Evolutionary conservation across 2,329 filamentous ascomycete genomes (phyloP).

Genomic region (Fusarium gaditjirri): DNA sequence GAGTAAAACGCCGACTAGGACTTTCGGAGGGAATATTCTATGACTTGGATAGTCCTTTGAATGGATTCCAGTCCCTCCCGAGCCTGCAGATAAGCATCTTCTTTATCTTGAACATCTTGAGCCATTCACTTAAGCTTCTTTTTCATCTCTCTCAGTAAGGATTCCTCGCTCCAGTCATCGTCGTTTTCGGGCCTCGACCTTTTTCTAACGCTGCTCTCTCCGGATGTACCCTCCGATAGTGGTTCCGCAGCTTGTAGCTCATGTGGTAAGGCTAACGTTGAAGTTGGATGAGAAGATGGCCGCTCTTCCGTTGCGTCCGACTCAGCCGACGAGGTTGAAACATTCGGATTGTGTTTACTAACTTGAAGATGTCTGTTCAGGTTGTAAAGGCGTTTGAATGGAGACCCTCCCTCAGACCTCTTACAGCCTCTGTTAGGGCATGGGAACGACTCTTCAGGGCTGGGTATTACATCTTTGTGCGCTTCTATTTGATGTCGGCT

Average conservation of each 20-base stretch:
- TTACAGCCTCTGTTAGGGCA: neutral
- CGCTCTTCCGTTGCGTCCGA: neutral
- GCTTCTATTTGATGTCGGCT: neutral
- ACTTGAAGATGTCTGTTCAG: neutral
- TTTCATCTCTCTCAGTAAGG: neutral
- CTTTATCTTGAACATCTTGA: neutral
- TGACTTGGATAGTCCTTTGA: neutral
- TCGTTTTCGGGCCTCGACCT: neutral
- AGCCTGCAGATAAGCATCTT: neutral
- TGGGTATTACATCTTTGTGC: neutral
- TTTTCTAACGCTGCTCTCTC: neutral
- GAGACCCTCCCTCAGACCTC: fast-evolving
- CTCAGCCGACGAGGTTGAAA: neutral
- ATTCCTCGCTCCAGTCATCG: neutral
- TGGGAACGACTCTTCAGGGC: neutral
- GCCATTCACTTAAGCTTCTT: neutral
- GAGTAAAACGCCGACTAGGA: neutral
- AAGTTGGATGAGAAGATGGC: neutral
- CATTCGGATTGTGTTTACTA: neutral
- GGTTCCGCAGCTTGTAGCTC: neutral
- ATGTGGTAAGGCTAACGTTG: neutral
- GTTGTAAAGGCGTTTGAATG: neutral
- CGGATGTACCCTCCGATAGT: neutral
- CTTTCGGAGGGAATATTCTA: neutral
- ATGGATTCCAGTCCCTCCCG: neutral